phyloP scores from a whole-genome alignment of 352 stramenopile species.

The Globisporangium paroecandrum region DNA sequence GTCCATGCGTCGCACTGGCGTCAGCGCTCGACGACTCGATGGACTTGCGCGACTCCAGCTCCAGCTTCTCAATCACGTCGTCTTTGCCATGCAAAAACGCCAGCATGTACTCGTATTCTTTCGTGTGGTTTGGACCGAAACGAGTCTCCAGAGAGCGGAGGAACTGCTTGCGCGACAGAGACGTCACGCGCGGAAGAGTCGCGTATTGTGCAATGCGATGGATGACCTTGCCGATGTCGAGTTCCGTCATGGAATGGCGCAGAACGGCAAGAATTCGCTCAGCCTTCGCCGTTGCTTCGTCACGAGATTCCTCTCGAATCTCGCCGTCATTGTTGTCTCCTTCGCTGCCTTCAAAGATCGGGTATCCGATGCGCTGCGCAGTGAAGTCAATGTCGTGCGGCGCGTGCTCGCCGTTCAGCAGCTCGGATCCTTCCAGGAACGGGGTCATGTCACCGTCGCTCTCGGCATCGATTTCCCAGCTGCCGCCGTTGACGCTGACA shows the following conservation, averaged over 20 bases:
- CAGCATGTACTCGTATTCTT: slow-evolving; percentile 67
- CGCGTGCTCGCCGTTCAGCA: slow-evolving; percentile 28
- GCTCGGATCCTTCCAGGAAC: slow-evolving; percentile 27
- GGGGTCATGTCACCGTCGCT: slow-evolving; percentile 21
- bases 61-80: slow-evolving; percentile 61
- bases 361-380: slow-evolving; percentile 71
- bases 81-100: slow-evolving; percentile 74
- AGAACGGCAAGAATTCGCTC: slow-evolving; percentile 77
- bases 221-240: slow-evolving; percentile 79
- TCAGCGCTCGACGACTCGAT: slow-evolving; percentile 19
- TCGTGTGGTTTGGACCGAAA: slow-evolving; percentile 51
- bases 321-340: slow-evolving; percentile 26
- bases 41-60: slow-evolving; percentile 40
- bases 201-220: slow-evolving; percentile 79
- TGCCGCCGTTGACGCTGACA: slow-evolving; percentile 8
- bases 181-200: slow-evolving; percentile 69
- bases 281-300: slow-evolving; percentile 61
- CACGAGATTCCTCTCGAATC: slow-evolving; percentile 71
- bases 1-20: background rate
- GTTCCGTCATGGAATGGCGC: slow-evolving; percentile 80
- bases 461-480: slow-evolving; percentile 11
- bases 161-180: slow-evolving; percentile 76
- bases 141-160: slow-evolving; percentile 64
- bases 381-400: slow-evolving; percentile 63
- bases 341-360: slow-evolving; percentile 43